phyloP scores from a whole-genome alignment of 768 basidiomycete genomes.

The Candolleomyces aberdarensis region DNA sequence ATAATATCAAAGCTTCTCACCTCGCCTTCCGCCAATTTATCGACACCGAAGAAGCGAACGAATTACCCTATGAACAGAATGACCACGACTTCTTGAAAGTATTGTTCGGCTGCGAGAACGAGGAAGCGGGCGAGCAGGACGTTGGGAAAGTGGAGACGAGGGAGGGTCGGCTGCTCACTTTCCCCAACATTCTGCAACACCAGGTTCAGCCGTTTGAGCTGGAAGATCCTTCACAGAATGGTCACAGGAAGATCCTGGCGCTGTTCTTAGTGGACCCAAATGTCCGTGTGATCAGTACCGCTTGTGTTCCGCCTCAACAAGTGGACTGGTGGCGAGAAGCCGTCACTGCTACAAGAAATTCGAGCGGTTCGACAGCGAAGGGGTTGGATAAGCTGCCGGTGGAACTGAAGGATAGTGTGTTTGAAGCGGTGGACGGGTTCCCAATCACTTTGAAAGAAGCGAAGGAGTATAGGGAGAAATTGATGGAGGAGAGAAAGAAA shows the following conservation, averaged over 20 bases:
- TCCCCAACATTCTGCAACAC: slow-evolving; percentile 38
- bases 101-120: slow-evolving; percentile 17
- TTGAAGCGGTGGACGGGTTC: background rate
- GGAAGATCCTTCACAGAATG: slow-evolving; percentile 30
- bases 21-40: slow-evolving; percentile 16
- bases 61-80: slow-evolving; percentile 13
- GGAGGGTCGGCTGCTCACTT: slow-evolving; percentile 28
- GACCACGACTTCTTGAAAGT: slow-evolving; percentile 18
- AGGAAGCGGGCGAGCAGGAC: slow-evolving; percentile 13
- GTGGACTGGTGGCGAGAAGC: slow-evolving; percentile 22
- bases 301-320: slow-evolving; percentile 25
- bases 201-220: slow-evolving; percentile 32
- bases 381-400: background rate
- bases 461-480: background rate
- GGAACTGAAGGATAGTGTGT: background rate
- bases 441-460: background rate
- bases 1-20: slow-evolving; percentile 28
- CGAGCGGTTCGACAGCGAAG: background rate
- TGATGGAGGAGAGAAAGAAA: background rate
- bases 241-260: slow-evolving; percentile 37
- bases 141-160: slow-evolving; percentile 26
- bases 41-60: background rate
- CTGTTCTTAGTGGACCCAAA: slow-evolving; percentile 37
- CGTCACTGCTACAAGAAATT: background rate
- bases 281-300: slow-evolving; percentile 20